A percentile compares a stretch with the other conserved stretches of the same genome.
phyloP scores from a whole-genome alignment of 768 basidiomycete species.

The Pisolithus tinctorius region DNA sequence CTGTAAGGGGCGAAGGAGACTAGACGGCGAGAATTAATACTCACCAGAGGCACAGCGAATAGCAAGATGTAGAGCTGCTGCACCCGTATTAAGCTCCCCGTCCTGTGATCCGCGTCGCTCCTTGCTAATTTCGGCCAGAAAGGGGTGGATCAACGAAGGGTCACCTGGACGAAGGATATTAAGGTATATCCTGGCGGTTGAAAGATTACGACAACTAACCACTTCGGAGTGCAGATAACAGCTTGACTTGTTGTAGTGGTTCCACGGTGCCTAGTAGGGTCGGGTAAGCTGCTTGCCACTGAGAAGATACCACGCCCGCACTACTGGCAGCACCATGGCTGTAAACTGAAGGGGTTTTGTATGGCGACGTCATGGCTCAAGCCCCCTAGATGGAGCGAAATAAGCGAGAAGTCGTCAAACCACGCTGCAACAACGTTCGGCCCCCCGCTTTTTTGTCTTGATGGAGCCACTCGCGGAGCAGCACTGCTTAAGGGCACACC shows the following conservation, averaged over 20 bases:
- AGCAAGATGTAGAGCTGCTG: conserved; percentile 74
- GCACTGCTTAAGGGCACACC: not conserved
- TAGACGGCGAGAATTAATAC: conserved; percentile 16
- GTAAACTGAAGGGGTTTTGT: conserved; percentile 10
- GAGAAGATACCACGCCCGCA: not conserved
- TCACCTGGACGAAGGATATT: conserved; percentile 43
- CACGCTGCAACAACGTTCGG: no score
- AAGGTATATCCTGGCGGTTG: not conserved
- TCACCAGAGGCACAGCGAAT: conserved; percentile 73
- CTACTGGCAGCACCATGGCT: conserved; percentile 16
- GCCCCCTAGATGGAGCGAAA: not conserved
- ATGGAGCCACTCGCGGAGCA: not conserved
- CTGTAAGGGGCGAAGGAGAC: not conserved
- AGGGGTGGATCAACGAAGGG: conserved; percentile 72
- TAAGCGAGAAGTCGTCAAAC: no score
- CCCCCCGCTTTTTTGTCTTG: not conserved
- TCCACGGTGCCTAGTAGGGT: conserved; percentile 20
- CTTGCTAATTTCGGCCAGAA: conserved; percentile 69
- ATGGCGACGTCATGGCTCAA: conserved; percentile 15
- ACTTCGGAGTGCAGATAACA: conserved; percentile 55
- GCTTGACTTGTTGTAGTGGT: conserved; percentile 58
- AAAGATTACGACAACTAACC: conserved; percentile 32
- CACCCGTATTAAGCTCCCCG: conserved; percentile 53
- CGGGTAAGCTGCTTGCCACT: conserved; percentile 4
- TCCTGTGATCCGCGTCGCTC: conserved; percentile 48